Conservation (phyloP, 2,329 filamentous ascomycete species). For the Penicillium occitanis region DNA sequence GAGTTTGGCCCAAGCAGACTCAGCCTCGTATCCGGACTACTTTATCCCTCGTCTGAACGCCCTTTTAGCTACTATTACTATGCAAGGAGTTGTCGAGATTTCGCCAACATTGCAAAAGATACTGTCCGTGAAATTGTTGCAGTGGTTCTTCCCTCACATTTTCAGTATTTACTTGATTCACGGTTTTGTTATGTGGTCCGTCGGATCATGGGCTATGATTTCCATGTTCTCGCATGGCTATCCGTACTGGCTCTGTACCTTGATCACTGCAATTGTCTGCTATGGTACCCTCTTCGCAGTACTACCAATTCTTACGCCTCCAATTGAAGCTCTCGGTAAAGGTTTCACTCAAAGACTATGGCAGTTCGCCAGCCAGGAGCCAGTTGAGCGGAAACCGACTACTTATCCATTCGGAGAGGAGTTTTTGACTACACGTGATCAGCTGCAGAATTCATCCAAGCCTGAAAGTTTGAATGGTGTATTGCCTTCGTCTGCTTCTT, state of each 20-base stretch:
- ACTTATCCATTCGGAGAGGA: slow-evolving; percentile 23
- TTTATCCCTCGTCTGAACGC: slow-evolving; percentile 47
- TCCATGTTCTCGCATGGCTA: slow-evolving; percentile 23
- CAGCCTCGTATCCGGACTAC: slow-evolving; percentile 45
- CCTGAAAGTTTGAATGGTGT: neutral
- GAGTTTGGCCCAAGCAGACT: slow-evolving; percentile 35
- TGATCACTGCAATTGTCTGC: slow-evolving; percentile 25
- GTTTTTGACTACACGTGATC: slow-evolving; percentile 16
- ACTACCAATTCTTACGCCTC: slow-evolving; percentile 27
- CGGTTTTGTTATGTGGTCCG: slow-evolving; percentile 38
- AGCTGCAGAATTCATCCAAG: slow-evolving; percentile 2
- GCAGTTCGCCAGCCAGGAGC: slow-evolving; percentile 23
- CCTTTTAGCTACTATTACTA: slow-evolving; percentile 39
- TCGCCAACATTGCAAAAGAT: slow-evolving; percentile 43
- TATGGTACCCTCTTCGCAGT: slow-evolving; percentile 24
- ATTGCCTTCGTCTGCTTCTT: neutral
- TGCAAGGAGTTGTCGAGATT: slow-evolving; percentile 39
- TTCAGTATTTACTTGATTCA: slow-evolving; percentile 53
- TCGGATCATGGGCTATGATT: slow-evolving; percentile 29
- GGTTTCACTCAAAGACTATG: slow-evolving; percentile 22
- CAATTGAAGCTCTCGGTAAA: slow-evolving; percentile 25
- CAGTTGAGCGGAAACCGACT: slow-evolving; percentile 22
- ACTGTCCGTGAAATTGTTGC: slow-evolving; percentile 41
- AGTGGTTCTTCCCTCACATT: slow-evolving; percentile 50
- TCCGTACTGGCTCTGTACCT: slow-evolving; percentile 29